Evolutionary conservation across 371 early-diverging fungal genomes (phyloP).

Genomic region (Syncephalastrum sp.): DNA sequence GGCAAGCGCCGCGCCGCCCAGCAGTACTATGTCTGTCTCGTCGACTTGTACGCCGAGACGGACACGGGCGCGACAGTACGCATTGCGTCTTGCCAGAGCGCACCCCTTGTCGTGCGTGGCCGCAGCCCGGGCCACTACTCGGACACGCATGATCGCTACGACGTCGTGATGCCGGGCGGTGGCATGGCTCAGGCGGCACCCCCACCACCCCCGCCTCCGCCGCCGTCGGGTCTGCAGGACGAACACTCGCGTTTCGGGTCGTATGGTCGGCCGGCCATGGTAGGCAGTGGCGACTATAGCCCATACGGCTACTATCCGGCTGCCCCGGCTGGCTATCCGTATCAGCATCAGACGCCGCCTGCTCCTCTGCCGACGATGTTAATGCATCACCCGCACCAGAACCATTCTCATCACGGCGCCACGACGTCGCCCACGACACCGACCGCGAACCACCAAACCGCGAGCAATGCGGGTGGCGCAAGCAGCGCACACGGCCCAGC

Average conservation of each 20-base stretch:
- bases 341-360: no score
- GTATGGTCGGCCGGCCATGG: slow-evolving; percentile 19
- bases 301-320: slow-evolving; percentile 29
- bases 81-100: slow-evolving; percentile 75
- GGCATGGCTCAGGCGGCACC: slow-evolving; percentile 17
- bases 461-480: no score
- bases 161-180: slow-evolving; percentile 5
- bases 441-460: background rate
- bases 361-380: no score
- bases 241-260: no score
- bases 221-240: background rate
- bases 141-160: slow-evolving; percentile 47
- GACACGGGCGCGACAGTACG: slow-evolving; percentile 47
- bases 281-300: slow-evolving; percentile 27
- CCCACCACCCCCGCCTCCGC: slow-evolving; percentile 13
- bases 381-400: no score
- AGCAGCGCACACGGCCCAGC: background rate
- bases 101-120: slow-evolving; percentile 90
- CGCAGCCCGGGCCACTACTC: slow-evolving; percentile 93
- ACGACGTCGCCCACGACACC: no score
- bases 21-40: slow-evolving; percentile 81
- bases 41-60: slow-evolving; percentile 70
- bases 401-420: no score
- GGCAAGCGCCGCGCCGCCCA: slow-evolving; percentile 88
- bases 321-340: background rate